These are phyloP conservation scores for Parascedosporium putredinis DNA, from an alignment of 2,329 filamentous ascomycete genomes.

Conservation along the genomic window DNA sequence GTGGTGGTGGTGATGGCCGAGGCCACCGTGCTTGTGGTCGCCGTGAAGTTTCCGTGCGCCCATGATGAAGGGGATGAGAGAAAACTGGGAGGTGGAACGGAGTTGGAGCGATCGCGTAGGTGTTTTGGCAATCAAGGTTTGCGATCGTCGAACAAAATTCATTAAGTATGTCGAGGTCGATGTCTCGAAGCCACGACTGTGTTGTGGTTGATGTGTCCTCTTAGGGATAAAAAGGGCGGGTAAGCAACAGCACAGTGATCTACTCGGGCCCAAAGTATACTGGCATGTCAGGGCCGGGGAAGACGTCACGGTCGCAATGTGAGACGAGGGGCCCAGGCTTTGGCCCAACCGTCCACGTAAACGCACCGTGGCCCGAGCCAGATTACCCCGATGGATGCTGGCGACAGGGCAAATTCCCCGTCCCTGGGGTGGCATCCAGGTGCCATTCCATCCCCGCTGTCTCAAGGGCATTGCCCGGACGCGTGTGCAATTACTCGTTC, in stretches of 20 bases:
- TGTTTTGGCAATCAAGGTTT: neutral
- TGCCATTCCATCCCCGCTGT: neutral
- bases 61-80: neutral
- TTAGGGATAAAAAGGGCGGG: constrained; percentile 8
- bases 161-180: neutral
- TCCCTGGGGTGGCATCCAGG: constrained; percentile 2
- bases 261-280: neutral
- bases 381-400: constrained; percentile 1
- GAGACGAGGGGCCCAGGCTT: constrained; percentile 1
- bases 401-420: neutral
- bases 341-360: neutral
- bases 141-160: neutral
- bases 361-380: neutral
- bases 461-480: constrained; percentile 7
- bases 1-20: constrained; percentile 56
- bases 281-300: neutral
- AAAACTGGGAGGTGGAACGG: neutral
- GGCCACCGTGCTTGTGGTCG: constrained; percentile 36
- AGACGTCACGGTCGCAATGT: constrained; percentile 7
- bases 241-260: neutral
- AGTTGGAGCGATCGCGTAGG: neutral
- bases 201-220: constrained; percentile 9
- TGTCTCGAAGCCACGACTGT: constrained; percentile 6
- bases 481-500: constrained; percentile 1
- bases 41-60: constrained; percentile 3